Evolutionary conservation across 2,329 filamentous ascomycete species (phyloP).

Genomic region (Penicillium occitanis): DNA sequence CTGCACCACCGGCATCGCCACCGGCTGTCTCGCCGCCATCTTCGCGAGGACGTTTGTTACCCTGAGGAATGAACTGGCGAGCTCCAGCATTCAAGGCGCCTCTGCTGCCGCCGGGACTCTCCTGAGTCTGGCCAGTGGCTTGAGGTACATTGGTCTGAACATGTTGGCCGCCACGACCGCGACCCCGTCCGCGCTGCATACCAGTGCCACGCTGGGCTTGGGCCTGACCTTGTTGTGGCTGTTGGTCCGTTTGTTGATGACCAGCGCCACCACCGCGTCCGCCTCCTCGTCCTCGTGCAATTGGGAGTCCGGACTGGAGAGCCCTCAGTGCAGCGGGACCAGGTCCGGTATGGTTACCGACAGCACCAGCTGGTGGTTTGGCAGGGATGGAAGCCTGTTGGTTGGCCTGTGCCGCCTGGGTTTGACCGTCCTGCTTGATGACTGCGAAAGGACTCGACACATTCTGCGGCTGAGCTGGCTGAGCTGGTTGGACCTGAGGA

Average conservation of each 20-base stretch:
- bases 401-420: conserved; percentile 21
- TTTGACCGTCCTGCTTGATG: conserved; percentile 21
- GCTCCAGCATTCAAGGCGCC: conserved; percentile 51
- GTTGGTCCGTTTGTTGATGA: conserved; percentile 9
- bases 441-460: conserved; percentile 31
- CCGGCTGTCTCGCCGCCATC: conserved; percentile 45
- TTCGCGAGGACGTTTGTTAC: conserved; percentile 57
- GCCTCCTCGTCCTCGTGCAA: conserved; percentile 45
- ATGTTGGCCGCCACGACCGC: conserved; percentile 36
- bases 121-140: conserved; percentile 31
- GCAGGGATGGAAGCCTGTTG: conserved; percentile 32
- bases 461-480: conserved; percentile 13
- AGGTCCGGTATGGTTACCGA: conserved; percentile 27
- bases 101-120: conserved; percentile 34
- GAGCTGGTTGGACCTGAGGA: neutral
- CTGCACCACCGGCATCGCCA: conserved; percentile 24
- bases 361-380: conserved; percentile 30
- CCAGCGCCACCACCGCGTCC: conserved; percentile 23
- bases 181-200: conserved; percentile 38
- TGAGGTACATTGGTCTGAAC: conserved; percentile 30
- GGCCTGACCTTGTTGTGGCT: conserved; percentile 14
- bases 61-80: conserved; percentile 57
- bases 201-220: conserved; percentile 19
- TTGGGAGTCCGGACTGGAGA: conserved; percentile 46
- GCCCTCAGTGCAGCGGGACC: conserved; percentile 45